Evolutionary conservation across 2,329 filamentous ascomycete species (phyloP).

Genomic region (Calonectria crousiana): DNA sequence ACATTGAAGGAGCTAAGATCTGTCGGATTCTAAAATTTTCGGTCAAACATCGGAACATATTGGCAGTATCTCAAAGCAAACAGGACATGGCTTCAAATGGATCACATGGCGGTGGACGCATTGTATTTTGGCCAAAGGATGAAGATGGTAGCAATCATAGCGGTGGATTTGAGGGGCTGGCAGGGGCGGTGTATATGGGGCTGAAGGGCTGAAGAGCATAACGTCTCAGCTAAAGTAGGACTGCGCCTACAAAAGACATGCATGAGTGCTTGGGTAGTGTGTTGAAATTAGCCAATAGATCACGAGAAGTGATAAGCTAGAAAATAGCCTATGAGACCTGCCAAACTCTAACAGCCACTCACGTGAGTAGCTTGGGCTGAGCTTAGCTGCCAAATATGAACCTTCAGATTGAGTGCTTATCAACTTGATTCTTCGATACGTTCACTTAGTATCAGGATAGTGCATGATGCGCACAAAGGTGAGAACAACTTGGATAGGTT

Average conservation of each 20-base stretch:
- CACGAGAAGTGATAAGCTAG: not conserved
- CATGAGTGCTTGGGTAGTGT: not conserved
- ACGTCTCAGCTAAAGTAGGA: not conserved
- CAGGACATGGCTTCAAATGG: too few species aligned
- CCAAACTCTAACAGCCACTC: not conserved
- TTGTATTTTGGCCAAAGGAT: not conserved
- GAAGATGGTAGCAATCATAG: not conserved
- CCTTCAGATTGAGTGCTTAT: not conserved
- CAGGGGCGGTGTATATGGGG: not conserved
- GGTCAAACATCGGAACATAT: not conserved
- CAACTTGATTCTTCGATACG: too few species aligned
- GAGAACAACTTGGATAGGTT: too few species aligned
- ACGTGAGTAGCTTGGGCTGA: not conserved
- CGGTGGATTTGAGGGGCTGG: not conserved
- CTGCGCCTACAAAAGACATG: not conserved
- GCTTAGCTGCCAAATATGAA: not conserved
- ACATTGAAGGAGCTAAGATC: not conserved
- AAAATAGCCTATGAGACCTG: not conserved
- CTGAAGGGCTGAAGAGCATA: not conserved
- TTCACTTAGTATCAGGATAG: too few species aligned
- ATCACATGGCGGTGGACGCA: too few species aligned
- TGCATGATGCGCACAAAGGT: too few species aligned
- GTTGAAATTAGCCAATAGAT: not conserved
- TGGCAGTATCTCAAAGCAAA: not conserved
- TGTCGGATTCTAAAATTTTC: too few species aligned